Evolutionary conservation across 306 rosid genomes (phyloP).

Genomic region (Senna siamea): DNA sequence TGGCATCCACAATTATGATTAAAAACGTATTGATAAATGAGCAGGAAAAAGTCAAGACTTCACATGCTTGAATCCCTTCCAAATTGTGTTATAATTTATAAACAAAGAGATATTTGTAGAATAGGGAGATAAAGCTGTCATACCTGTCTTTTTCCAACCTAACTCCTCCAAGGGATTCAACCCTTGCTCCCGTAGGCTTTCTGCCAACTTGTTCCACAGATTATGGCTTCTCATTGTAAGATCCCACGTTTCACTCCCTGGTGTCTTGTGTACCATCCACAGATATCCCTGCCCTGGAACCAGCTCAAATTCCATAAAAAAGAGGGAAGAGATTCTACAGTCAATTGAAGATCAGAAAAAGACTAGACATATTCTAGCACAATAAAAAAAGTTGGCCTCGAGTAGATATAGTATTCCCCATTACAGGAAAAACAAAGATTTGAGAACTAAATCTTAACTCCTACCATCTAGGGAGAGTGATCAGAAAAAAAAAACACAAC

Average conservation of each 20-base stretch:
- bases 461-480: background rate
- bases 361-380: background rate
- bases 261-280: constrained; percentile 82
- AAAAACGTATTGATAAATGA: background rate
- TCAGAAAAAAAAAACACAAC: background rate
- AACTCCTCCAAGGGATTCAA: constrained; percentile 64
- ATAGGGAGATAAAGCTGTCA: background rate
- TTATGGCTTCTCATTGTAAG: constrained; percentile 70
- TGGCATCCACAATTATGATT: background rate
- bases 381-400: background rate
- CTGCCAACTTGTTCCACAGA: constrained; percentile 71
- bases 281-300: constrained; percentile 89
- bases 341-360: constrained; percentile 32
- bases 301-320: constrained; percentile 47
- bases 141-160: constrained; percentile 91
- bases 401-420: background rate
- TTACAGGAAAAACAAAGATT: background rate
- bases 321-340: constrained; percentile 28
- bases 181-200: constrained; percentile 63
- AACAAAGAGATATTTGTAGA: constrained; percentile 27
- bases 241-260: constrained; percentile 74
- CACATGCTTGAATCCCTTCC: background rate
- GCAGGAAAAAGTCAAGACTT: background rate
- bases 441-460: background rate
- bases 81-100: background rate